Evolutionary conservation across 2,329 filamentous ascomycete species (phyloP).

Genomic region (Metarhizium brunneum): DNA sequence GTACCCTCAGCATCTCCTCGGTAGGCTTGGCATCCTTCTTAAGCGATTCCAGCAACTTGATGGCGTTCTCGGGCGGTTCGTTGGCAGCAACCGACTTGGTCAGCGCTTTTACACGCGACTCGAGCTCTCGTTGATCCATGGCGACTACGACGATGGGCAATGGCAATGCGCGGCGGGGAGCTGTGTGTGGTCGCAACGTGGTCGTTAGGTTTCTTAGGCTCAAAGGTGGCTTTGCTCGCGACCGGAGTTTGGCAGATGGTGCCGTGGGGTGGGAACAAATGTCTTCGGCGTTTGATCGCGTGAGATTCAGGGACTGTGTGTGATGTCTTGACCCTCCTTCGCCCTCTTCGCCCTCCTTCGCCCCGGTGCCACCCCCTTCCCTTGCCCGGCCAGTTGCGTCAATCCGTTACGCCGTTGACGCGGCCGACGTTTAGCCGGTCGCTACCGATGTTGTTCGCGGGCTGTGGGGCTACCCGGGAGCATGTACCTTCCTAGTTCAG

Average conservation of each 20-base stretch:
- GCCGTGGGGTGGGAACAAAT: neutral
- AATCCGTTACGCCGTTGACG: no score
- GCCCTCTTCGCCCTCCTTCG: no score
- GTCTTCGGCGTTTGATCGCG: neutral
- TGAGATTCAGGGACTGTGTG: constrained; percentile 3
- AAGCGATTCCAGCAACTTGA: constrained; percentile 67
- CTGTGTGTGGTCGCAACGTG: neutral
- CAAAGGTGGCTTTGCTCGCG: neutral
- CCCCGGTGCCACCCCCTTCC: no score
- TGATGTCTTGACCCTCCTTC: neutral
- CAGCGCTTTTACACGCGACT: constrained; percentile 66
- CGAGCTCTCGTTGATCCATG: constrained; percentile 79
- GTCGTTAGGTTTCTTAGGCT: neutral
- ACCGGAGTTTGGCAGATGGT: neutral
- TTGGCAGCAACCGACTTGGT: constrained; percentile 68
- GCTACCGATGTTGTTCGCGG: no score
- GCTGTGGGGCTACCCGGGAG: no score
- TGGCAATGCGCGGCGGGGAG: neutral
- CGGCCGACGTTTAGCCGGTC: no score
- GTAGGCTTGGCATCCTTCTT: constrained; percentile 75
- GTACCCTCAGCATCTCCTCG: constrained; percentile 77
- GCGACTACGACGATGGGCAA: neutral
- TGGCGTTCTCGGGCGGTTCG: constrained; percentile 62
- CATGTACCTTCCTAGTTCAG: no score
- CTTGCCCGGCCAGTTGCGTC: no score